phyloP scores from a whole-genome alignment of 306 rosid genomes.

The Potentilla sterilis region DNA sequence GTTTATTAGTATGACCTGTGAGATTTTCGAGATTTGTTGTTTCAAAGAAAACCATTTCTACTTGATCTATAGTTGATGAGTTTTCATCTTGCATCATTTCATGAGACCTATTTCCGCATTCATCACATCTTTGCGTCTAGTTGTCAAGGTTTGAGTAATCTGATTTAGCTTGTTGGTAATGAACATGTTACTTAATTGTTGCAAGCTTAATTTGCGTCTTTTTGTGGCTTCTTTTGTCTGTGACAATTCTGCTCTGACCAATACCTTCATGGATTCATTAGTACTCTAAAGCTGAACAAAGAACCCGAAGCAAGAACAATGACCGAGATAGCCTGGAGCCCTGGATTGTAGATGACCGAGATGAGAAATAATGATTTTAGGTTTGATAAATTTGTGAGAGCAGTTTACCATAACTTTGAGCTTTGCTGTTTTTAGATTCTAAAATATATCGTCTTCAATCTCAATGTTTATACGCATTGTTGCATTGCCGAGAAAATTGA shows the following conservation, averaged over 20 bases:
- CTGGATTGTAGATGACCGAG: not conserved
- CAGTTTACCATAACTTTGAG: not conserved
- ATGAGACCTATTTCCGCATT: not conserved
- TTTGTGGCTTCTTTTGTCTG: not conserved
- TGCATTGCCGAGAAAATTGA: not conserved
- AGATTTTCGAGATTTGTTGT: too few relatives aligned
- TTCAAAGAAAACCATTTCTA: too few relatives aligned
- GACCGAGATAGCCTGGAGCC: not conserved
- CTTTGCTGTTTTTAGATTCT: not conserved
- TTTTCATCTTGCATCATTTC: not conserved
- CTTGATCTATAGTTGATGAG: too few relatives aligned
- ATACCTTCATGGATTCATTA: not conserved
- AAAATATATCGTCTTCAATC: not conserved
- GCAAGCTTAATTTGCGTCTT: not conserved
- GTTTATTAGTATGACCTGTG: too few relatives aligned
- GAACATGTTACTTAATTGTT: not conserved
- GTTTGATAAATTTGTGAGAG: not conserved
- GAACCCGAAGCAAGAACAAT: not conserved
- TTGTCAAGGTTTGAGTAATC: not conserved
- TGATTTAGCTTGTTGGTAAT: not conserved
- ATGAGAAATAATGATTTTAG: not conserved
- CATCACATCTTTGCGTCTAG: not conserved
- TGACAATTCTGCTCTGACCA: not conserved
- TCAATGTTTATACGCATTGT: not conserved
- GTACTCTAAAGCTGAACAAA: not conserved